phyloP scores from a whole-genome alignment of 73 alveolate genomes.

The Uronychia setigera region DNA sequence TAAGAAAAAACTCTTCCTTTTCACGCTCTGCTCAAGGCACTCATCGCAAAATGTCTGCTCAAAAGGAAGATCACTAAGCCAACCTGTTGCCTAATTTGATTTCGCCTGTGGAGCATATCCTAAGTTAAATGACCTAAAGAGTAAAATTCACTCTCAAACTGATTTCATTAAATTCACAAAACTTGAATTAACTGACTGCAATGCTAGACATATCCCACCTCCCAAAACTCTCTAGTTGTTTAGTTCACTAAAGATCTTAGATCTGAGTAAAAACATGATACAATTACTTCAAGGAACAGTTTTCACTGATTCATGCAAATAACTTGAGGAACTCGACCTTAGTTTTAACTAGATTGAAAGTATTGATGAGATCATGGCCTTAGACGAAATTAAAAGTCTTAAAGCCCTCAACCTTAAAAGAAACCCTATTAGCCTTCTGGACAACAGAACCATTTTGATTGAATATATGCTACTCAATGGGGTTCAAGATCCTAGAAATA shows the following conservation, averaged over 20 bases:
- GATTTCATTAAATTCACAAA: not conserved
- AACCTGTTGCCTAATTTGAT: too few species aligned
- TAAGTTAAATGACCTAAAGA: too few species aligned
- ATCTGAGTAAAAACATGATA: not conserved
- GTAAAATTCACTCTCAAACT: not conserved
- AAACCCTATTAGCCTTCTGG: not conserved
- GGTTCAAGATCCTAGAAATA: not conserved
- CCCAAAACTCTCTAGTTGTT: not conserved
- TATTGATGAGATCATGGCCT: not conserved
- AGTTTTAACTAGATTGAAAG: not conserved
- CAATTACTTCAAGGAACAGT: not conserved
- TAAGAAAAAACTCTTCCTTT: too few species aligned
- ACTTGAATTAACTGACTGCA: not conserved
- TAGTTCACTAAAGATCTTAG: not conserved
- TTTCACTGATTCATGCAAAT: not conserved
- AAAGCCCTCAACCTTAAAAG: not conserved
- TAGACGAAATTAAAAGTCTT: not conserved
- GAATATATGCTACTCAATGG: not conserved
- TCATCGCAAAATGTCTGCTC: too few species aligned
- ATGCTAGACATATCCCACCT: not conserved
- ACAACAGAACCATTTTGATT: not conserved
- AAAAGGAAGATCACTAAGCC: too few species aligned
- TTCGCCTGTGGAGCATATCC: too few species aligned
- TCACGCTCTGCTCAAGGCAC: too few species aligned
- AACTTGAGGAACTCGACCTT: not conserved